A percentile compares a stretch with the other conserved stretches of the same genome.
These are phyloP conservation scores for Auricularia auricula-judae DNA, from an alignment of 768 basidiomycete genomes.

Conservation along the genomic window DNA sequence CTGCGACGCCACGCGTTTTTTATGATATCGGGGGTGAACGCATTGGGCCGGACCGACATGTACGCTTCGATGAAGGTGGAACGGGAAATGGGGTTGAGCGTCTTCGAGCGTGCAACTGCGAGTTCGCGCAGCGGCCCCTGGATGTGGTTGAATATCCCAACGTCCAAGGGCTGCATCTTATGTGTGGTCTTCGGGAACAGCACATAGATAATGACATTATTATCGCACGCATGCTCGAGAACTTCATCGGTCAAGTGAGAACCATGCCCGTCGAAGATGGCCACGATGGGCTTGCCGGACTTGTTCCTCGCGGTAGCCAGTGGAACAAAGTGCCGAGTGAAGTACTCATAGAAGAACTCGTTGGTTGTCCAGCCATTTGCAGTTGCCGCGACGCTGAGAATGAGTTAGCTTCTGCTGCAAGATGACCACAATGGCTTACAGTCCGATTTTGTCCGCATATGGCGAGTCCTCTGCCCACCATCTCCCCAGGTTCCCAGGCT, in stretches of 20 bases:
- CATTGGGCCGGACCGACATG: neutral
- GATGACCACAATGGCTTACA: neutral
- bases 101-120: constrained; percentile 13
- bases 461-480: constrained; percentile 17
- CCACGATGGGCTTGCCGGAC: constrained; percentile 23
- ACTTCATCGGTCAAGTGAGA: constrained; percentile 26
- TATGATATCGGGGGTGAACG: neutral
- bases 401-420: neutral
- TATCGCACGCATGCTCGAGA: constrained; percentile 15
- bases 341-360: constrained; percentile 25
- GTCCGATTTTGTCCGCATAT: constrained; percentile 8
- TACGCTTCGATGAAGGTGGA: neutral
- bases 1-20: neutral
- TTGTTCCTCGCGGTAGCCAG: constrained; percentile 18
- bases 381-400: constrained; percentile 20
- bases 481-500: constrained; percentile 11
- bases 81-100: neutral
- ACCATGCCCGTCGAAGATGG: constrained; percentile 32
- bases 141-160: constrained; percentile 27
- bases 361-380: constrained; percentile 34
- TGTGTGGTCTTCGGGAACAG: constrained; percentile 34
- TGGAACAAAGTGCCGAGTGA: constrained; percentile 27
- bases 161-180: constrained; percentile 31
- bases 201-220: constrained; percentile 22
- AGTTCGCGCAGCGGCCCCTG: constrained; percentile 17